Evolutionary conservation across 352 stramenopile species (phyloP), one percentile per base, ranked within the genome.

Genomic region (Phytophthora podocarpi): DNA sequence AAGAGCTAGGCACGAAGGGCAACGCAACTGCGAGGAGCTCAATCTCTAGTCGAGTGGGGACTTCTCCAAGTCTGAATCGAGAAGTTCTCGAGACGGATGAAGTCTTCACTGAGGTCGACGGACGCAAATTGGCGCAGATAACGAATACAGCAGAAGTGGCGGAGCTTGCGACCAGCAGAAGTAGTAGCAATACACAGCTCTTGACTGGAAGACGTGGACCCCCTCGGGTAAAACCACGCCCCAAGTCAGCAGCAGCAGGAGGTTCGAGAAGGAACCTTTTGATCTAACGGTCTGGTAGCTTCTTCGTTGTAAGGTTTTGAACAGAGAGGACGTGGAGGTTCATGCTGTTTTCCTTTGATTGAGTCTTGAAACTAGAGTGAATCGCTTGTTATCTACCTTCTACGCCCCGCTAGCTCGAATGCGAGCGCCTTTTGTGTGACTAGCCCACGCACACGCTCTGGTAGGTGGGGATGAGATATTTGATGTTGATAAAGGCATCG

Each of bases 401-500:
- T n/a, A n/a, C n/a, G n/a, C n/a, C n/a, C n/a, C n/a, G n/a, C n/a
- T n/a, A n/a, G n/a, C n/a, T n/a, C n/a, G n/a, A n/a, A n/a, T n/a
- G n/a, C n/a, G n/a, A n/a, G n/a, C n/a, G n/a, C n/a, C n/a, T 11
- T 27, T 21, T 35, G 24, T 16, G 31, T n/a, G 20, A 24, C 28
- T 72, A 95, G 37, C 83, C 82, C 9, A 93, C 78, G 32, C 85
- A 95, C 8, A 95, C 90, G 64, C 91, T 98, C 73, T 98, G 92
- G 76, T 98, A 99, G 1, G 96, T 97, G 3, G 97, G 97, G 20
- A 99, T 78, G 53, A 99, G 87, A 63, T 99, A 99, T 66, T 99
- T 99, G 74, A 99, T 99, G 79, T 99, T 99, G 71, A 99, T 98
- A 72, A 99, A 99, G 4, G 97, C 97, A 70, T 99, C 92, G 65